phyloP scores from a whole-genome alignment of 345 rosid genomes.

The Hypericum perforatum region DNA sequence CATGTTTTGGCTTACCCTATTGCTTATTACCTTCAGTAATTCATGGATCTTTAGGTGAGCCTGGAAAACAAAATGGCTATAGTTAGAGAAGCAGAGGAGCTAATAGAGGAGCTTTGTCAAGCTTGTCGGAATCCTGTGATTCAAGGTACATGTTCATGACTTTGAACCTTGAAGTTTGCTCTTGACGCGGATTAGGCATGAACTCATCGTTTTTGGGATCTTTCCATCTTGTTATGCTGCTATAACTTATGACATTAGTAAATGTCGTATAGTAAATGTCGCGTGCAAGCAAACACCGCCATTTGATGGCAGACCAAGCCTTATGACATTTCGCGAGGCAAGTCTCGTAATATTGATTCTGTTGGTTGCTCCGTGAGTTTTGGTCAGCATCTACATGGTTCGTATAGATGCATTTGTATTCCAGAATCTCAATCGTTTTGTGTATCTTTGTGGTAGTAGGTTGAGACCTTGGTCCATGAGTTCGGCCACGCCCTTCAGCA shows the following conservation, averaged over 20 bases:
- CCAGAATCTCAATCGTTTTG: not conserved
- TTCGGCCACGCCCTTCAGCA: constrained; percentile 97
- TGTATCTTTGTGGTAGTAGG: constrained; percentile 30
- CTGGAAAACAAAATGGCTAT: constrained; percentile 97
- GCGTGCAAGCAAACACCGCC: constrained; percentile 96
- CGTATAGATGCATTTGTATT: no score
- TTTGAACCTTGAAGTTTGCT: no score
- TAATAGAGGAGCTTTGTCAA: constrained; percentile 67
- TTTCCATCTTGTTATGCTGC: no score
- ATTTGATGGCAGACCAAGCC: constrained; percentile 82
- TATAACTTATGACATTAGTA: constrained; percentile 97
- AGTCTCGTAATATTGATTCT: not conserved
- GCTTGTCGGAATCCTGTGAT: constrained; percentile 87
- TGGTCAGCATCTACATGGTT: no score
- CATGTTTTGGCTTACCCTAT: constrained; percentile 5
- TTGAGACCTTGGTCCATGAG: constrained; percentile 92
- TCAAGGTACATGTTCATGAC: constrained; percentile 40
- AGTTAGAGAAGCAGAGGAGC: constrained; percentile 67
- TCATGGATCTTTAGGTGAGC: constrained; percentile 47
- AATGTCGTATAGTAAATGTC: constrained; percentile 89
- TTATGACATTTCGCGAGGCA: constrained; percentile 91
- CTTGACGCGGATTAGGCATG: not conserved
- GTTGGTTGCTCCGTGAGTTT: no score
- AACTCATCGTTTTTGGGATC: no score
- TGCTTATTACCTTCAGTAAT: constrained; percentile 12